Evolutionary conservation across 2,329 filamentous ascomycete genomes (phyloP).

Genomic region (Sporothrix mexicana): DNA sequence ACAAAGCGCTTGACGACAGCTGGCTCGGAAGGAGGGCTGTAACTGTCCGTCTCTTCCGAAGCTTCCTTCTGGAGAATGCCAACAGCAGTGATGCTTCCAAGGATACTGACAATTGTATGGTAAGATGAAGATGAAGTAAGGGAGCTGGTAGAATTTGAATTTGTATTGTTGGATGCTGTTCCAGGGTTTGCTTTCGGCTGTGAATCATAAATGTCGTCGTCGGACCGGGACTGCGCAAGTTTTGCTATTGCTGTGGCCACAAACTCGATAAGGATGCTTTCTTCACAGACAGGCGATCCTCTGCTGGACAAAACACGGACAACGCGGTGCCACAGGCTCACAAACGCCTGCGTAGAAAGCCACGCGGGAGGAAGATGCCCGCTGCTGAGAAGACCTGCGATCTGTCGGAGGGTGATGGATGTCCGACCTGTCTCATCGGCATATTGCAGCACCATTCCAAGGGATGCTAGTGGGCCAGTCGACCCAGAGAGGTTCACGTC

Average conservation of each 20-base stretch:
- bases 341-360: constrained; percentile 52
- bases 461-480: constrained; percentile 40
- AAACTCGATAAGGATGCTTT: constrained; percentile 47
- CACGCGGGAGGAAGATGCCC: constrained; percentile 50
- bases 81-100: constrained; percentile 51
- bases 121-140: constrained; percentile 38
- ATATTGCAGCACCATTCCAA: constrained; percentile 41
- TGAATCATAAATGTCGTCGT: not conserved
- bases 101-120: constrained; percentile 50
- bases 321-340: constrained; percentile 49
- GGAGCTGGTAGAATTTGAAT: too few relatives aligned
- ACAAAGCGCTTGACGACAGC: constrained; percentile 5
- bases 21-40: not conserved
- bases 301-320: constrained; percentile 47
- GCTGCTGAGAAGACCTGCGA: constrained; percentile 46
- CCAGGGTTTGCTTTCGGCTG: too few relatives aligned
- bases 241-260: constrained; percentile 39
- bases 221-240: constrained; percentile 12
- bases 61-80: constrained; percentile 42
- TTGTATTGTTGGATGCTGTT: not conserved
- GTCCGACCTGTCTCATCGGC: constrained; percentile 42
- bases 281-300: constrained; percentile 37
- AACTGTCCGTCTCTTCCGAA: not conserved
- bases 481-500: constrained; percentile 44
- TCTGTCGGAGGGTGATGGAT: constrained; percentile 47